phyloP scores from a whole-genome alignment of 78 protist species.

The Tieghemostelium lacteum region DNA sequence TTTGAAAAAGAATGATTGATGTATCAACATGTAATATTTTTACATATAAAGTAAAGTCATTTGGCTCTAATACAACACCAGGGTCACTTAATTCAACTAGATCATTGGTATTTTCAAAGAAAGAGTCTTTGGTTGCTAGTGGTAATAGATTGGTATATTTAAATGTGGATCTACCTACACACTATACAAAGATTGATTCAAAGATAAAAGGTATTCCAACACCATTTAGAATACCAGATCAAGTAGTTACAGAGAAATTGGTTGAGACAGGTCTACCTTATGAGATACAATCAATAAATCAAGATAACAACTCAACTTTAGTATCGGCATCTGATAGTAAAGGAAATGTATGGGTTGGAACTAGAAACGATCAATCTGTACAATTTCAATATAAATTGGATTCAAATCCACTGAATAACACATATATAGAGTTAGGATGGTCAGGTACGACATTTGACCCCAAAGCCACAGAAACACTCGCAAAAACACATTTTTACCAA shows the following conservation, averaged over 20 bases:
- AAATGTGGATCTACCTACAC: slow-evolving; percentile 43
- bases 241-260: not conserved
- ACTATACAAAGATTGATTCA: slow-evolving; percentile 14
- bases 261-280: not conserved
- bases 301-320: not conserved
- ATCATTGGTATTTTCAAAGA: slow-evolving; percentile 10
- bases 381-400: too few species aligned
- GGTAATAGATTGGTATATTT: slow-evolving; percentile 12
- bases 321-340: not conserved
- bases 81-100: slow-evolving; percentile 43
- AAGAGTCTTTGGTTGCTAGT: slow-evolving; percentile 2
- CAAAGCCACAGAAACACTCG: not conserved
- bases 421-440: slow-evolving; percentile 44
- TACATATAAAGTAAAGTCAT: slow-evolving; percentile 30
- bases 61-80: slow-evolving; percentile 42
- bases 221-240: slow-evolving; percentile 17
- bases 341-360: not conserved
- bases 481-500: slow-evolving; percentile 35
- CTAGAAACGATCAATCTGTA: not conserved
- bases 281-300: slow-evolving; percentile 54
- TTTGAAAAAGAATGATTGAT: slow-evolving; percentile 1
- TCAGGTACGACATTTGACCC: slow-evolving; percentile 35
- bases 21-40: slow-evolving; percentile 59
- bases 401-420: not conserved
- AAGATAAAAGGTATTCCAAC: slow-evolving; percentile 73